Evolutionary conservation across 441 rosid species (phyloP), one percentile per base, ranked within the genome.

Genomic region (Kokia cookei): DNA sequence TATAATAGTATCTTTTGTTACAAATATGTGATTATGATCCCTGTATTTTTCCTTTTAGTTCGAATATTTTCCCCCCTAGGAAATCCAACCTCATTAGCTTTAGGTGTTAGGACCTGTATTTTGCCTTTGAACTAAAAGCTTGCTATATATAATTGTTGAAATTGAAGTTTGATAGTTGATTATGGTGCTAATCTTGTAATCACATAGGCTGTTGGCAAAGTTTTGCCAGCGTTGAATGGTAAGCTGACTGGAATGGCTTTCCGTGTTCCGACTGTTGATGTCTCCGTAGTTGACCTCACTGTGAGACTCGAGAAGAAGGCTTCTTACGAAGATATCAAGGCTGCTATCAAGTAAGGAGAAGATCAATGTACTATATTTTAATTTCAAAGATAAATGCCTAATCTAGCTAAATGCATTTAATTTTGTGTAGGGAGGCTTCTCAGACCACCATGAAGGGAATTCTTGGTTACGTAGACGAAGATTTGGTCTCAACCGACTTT

Each of bases 201-300:
- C 60, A 10, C 71, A 53, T 67, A 90, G 90, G 95, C 95, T 65
- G 95, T 91, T 26, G 98, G 95, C 1, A 91, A 93, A 70, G 97
- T 91, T 71, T 75, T 91, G 62, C 98, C 95, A 7, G 54, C 88
- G 3, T 83, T 93, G 74, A 91, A 91, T 26, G 97, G 97, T 45
- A 93, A 93, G 72, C 75, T 89, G 82, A 92, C 97, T 7, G 97
- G 96, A 76, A 90, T 89, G 97, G 88, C 93, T 32, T 93, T 93
- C 91, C 94, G 93, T 73, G 96, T 93, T 32, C 97, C 97, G 54
- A 93, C 98, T 12, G 95, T 87, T 69, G 93, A 93, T 79, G 98
- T 93, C 42, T 90, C 95, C 3, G 97, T 93, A 32, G 98, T 93
- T 55, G 94, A 93, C 62, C 98, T 93, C 45, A 93, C 96, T 0